phyloP scores from a whole-genome alignment of 116 monocot genomes.

The Dioscorea cayenensis region DNA sequence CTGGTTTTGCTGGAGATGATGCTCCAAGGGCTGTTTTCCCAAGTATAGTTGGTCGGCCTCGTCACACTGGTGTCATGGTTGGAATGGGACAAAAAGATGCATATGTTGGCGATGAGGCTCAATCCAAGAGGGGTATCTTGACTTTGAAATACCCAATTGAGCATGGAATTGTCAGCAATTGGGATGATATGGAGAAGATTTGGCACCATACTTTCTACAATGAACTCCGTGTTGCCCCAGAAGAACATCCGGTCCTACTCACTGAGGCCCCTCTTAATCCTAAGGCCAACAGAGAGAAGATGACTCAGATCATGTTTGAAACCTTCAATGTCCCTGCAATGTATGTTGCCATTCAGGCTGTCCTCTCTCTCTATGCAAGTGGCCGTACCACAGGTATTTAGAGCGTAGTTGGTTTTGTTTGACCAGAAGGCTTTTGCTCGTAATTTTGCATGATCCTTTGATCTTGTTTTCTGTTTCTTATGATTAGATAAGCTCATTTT shows the following conservation, averaged over 20 bases:
- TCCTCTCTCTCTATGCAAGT: constrained; percentile 33
- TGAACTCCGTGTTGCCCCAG: constrained; percentile 31
- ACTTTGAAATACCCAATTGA: constrained; percentile 36
- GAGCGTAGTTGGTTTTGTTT: too few relatives aligned
- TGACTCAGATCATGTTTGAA: constrained; percentile 38
- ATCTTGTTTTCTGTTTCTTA: too few relatives aligned
- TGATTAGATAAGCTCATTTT: too few relatives aligned
- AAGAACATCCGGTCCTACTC: constrained; percentile 31
- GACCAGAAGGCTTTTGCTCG: neutral
- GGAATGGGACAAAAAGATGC: constrained; percentile 33
- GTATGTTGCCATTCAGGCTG: constrained; percentile 41
- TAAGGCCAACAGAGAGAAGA: constrained; percentile 34
- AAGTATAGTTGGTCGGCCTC: constrained; percentile 32
- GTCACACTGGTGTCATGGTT: constrained; percentile 34
- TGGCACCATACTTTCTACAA: constrained; percentile 37
- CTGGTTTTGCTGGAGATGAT: constrained; percentile 38
- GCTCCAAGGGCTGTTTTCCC: constrained; percentile 33
- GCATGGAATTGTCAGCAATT: constrained; percentile 38
- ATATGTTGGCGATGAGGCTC: constrained; percentile 27
- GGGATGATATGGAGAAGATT: constrained; percentile 46
- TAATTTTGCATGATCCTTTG: too few relatives aligned
- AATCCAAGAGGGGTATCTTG: constrained; percentile 33
- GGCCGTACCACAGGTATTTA: constrained; percentile 33
- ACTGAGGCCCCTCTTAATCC: constrained; percentile 29
- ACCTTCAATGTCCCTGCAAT: constrained; percentile 28